Base-by-base conservation (phyloP, 768 basidiomycete species). In the Paxillus involutus region DNA sequence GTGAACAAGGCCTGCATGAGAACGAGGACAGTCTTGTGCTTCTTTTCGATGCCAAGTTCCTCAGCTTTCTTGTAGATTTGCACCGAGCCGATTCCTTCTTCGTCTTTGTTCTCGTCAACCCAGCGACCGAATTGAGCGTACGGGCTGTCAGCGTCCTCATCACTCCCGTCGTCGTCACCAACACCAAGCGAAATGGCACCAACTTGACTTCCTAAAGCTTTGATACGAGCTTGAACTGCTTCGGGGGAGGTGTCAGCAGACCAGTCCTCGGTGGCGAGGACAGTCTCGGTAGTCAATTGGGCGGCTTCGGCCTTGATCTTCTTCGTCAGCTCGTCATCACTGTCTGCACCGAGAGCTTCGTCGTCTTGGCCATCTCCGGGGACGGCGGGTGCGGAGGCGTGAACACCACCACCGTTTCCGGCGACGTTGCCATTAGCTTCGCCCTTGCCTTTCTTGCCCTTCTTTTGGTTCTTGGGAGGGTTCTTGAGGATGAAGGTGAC, bases 401-500 rank as follows among this genome's bases (percentile, higher is more conserved):
- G 72, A 6, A 76, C 75, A 24, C 73, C 75, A 4, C 77, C 77
- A 36, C 77, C 80, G 56, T 73, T 82, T 45, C 75, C 81, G 47
- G 76, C 80, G 30, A 66, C 70, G 40, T 76, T 76, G 45, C 79
- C 84, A 63, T 79, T 84, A 53, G 78, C 81, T 65, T 82, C 84
- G 44, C 77, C 78, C 68, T 74, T 76, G 29, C 72, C 73, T 44
- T 71, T 73, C 64, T 79, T 81, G 66, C 67, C 72, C 75, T 89
- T 94, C 78, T 86, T 89, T 50, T 83, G 78, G 63, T 87, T 91
- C 76, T 90, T 88, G 49, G 95, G 96, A 41, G 97, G 97, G 71
- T 99, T 99, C 79, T 95, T 97, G 65, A 98, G 66, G 69, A 99
- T 97, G 79, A 92, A 99, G 1, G 95, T 94, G 41, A 88, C 89